Evolutionary conservation across 495 filamentous ascomycete genomes (phyloP).

Genomic region (Letharia columbiana): DNA sequence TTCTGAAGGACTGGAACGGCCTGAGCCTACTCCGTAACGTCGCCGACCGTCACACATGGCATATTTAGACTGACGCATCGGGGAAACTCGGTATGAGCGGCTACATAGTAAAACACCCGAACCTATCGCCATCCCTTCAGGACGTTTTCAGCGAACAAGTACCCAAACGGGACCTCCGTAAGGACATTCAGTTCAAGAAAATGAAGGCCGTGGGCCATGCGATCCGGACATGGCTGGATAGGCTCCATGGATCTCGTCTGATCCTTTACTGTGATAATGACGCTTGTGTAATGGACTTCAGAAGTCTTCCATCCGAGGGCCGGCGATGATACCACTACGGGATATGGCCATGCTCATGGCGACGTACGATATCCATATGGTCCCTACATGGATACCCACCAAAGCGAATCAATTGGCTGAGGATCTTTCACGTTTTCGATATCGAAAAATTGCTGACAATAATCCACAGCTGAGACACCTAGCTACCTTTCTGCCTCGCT

Average conservation of each 20-base stretch:
- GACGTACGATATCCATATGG: not conserved
- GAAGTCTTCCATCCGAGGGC: not conserved
- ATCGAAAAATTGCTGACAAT: not conserved
- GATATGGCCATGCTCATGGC: not conserved
- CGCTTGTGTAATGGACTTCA: too few relatives aligned
- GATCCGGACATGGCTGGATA: not conserved
- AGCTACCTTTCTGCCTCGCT: not conserved
- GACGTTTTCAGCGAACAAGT: not conserved
- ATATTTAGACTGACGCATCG: not conserved
- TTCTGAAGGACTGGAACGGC: not conserved
- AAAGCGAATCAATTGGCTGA: not conserved
- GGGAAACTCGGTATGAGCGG: not conserved
- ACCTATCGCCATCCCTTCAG: too few relatives aligned
- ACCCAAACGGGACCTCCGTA: not conserved
- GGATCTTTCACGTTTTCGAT: not conserved
- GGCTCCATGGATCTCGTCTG: not conserved
- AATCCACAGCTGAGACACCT: not conserved
- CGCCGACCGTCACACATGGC: not conserved
- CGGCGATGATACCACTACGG: not conserved
- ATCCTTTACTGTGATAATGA: too few relatives aligned
- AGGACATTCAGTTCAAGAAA: slow-evolving; percentile 8
- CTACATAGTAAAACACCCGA: not conserved
- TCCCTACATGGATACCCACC: not conserved
- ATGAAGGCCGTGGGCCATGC: not conserved
- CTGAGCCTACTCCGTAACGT: not conserved